Evolutionary conservation across 768 basidiomycete genomes (phyloP), one percentile per base, ranked within the genome.

Genomic region (Asterophora lycoperdoides): DNA sequence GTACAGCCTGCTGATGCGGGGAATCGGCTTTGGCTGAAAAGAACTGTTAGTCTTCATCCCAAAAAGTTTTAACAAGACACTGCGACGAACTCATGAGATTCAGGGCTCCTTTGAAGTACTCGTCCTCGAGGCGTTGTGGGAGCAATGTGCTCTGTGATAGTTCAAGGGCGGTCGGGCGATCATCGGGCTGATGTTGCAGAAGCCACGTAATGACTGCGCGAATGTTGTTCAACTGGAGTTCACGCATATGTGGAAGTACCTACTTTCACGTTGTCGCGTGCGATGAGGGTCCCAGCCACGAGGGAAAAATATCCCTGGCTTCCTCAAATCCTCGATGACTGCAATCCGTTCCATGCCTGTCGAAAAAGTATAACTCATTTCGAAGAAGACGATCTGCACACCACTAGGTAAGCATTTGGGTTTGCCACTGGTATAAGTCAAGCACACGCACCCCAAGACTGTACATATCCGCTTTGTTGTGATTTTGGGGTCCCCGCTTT

Each of bases 401-500:
- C 37, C 4, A 36, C 46, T 5, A 41, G 46, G 17, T 53, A 17
- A 35, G 9, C 15, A 33, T n/a, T 8, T 15, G 36, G 17, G 48
- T 15, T 20, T n/a, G 17, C 7, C 15, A 8, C 30, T 36, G 17
- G 11, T 18, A 46, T 14, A 8, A n/a, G 17, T 11, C 10, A 13
- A 17, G n/a, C n/a, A 9, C 8, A 72, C 83, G 44, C 61, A 92
- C 91, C 18, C 93, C 94, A 8, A 95, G 78, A 64, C 91, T 93
- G 62, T 94, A 97, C 78, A 97, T 85, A 59, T 97, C 94, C 0
- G 92, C 93, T 60, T 94, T 95, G 30, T 74, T 81, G 55, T 91
- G 89, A 60, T 90, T 86, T 42, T 82, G 74, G n/a, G 83, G 82
- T 0, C 80, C 77, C 39, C 72, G 76, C 56, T 70, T 78, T 41